A percentile compares a stretch with the other conserved stretches of the same genome.
phyloP scores from a whole-genome alignment of 805 yeast genomes.

The Vanderwaltozyma polyspora region DNA sequence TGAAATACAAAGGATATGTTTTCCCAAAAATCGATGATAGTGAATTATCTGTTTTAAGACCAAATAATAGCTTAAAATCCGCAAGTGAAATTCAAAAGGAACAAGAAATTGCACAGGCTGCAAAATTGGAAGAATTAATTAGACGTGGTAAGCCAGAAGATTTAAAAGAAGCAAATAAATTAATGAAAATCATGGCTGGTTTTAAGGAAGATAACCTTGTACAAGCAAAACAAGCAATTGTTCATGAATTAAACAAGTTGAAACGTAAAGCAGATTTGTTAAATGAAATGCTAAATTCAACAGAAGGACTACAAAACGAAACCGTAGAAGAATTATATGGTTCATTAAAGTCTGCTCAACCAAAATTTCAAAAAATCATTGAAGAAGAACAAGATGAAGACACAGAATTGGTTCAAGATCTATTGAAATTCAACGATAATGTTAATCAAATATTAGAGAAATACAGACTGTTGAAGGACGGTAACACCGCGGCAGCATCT shows the following conservation, averaged over 20 bases:
- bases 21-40: conserved; percentile 88
- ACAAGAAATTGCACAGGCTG: conserved; percentile 85
- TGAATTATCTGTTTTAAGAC: conserved; percentile 88
- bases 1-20: conserved; percentile 80
- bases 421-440: conserved; percentile 62
- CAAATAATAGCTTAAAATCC: conserved; percentile 75
- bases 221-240: conserved; percentile 62
- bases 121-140: conserved; percentile 89
- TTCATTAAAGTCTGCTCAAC: conserved; percentile 73
- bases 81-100: conserved; percentile 86
- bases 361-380: conserved; percentile 73
- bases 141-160: conserved; percentile 94
- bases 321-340: conserved; percentile 69
- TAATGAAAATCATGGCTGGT: conserved; percentile 98
- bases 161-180: conserved; percentile 86
- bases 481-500: conserved; percentile 47
- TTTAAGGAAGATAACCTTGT: conserved; percentile 68
- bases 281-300: conserved; percentile 69
- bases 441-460: conserved; percentile 60
- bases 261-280: conserved; percentile 78
- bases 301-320: conserved; percentile 35
- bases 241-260: conserved; percentile 73
- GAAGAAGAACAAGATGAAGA: conserved; percentile 61
- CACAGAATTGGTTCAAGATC: conserved; percentile 51
- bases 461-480: conserved; percentile 47